These are phyloP conservation scores for Fusarium irregulare DNA, from an alignment of 2,329 filamentous ascomycete genomes.

Conservation along the genomic window DNA sequence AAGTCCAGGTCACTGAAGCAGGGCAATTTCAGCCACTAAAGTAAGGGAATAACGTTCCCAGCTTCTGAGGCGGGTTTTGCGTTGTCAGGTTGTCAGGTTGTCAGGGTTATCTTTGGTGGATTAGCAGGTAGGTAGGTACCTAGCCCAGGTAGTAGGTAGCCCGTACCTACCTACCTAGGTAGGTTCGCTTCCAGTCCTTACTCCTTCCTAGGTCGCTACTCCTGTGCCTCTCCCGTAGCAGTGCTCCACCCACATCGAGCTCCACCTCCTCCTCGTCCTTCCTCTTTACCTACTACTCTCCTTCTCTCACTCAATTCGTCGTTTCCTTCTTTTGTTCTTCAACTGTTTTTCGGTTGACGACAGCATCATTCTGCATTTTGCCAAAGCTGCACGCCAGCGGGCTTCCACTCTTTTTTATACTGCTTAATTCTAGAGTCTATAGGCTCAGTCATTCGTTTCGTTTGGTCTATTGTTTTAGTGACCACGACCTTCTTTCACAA, in stretches of 20 bases:
- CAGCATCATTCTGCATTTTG: slow-evolving; percentile 37
- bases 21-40: slow-evolving; percentile 9
- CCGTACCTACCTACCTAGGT: too few relatives aligned
- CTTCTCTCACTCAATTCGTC: slow-evolving; percentile 49
- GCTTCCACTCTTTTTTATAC: slow-evolving; percentile 58
- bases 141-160: background rate
- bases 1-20: slow-evolving; percentile 8
- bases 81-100: background rate
- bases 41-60: slow-evolving; percentile 9
- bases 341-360: slow-evolving; percentile 53
- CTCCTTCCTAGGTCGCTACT: slow-evolving; percentile 3
- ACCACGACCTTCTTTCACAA: slow-evolving; percentile 43
- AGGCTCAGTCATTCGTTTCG: slow-evolving; percentile 41
- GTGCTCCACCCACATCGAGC: slow-evolving; percentile 29
- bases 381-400: slow-evolving; percentile 63
- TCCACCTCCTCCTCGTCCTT: slow-evolving; percentile 40
- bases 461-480: slow-evolving; percentile 39
- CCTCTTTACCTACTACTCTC: slow-evolving; percentile 42
- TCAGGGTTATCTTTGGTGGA: slow-evolving; percentile 23
- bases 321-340: slow-evolving; percentile 46
- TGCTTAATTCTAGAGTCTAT: slow-evolving; percentile 42
- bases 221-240: slow-evolving; percentile 39
- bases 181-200: background rate
- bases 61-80: slow-evolving; percentile 23
- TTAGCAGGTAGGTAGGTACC: background rate